phyloP scores from a whole-genome alignment of 768 basidiomycete genomes.

The Strobilomyces echinocephalus region DNA sequence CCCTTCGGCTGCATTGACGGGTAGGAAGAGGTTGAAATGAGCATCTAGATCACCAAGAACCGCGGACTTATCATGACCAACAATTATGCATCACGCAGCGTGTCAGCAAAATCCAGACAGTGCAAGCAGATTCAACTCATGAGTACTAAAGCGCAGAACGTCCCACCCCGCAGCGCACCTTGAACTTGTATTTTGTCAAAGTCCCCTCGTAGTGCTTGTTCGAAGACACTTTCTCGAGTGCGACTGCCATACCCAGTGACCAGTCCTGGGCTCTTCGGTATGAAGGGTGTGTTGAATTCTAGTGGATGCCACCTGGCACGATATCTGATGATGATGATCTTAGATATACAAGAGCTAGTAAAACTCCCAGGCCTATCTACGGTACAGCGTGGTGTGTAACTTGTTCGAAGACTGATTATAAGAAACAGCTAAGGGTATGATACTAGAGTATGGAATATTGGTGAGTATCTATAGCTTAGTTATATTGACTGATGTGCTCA shows the following conservation, averaged over 20 bases:
- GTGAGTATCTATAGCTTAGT: not conserved
- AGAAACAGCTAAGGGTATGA: conserved; percentile 5
- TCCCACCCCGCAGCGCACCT: conserved; percentile 36
- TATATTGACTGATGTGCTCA: not conserved
- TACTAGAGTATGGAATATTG: not conserved
- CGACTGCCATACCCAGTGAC: conserved; percentile 19
- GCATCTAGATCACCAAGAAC: conserved; percentile 66
- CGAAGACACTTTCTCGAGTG: conserved; percentile 65
- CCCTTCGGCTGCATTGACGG: conserved; percentile 52
- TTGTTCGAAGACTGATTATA: too few species aligned
- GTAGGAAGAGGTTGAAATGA: conserved; percentile 87
- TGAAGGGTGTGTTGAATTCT: not conserved
- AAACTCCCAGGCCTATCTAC: too few species aligned
- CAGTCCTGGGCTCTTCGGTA: not conserved
- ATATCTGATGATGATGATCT: conserved; percentile 2
- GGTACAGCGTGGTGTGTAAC: too few species aligned
- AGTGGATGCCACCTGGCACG: not conserved
- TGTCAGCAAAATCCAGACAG: not conserved
- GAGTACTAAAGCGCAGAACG: not conserved
- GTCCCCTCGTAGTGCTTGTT: conserved; percentile 80
- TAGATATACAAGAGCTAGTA: not conserved
- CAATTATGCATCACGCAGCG: not conserved
- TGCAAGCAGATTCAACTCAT: not conserved
- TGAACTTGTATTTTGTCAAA: conserved; percentile 83
- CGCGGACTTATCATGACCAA: conserved; percentile 45